Base-by-base conservation (phyloP, 495 filamentous ascomycete species). In the Aeminium ludgeri region DNA sequence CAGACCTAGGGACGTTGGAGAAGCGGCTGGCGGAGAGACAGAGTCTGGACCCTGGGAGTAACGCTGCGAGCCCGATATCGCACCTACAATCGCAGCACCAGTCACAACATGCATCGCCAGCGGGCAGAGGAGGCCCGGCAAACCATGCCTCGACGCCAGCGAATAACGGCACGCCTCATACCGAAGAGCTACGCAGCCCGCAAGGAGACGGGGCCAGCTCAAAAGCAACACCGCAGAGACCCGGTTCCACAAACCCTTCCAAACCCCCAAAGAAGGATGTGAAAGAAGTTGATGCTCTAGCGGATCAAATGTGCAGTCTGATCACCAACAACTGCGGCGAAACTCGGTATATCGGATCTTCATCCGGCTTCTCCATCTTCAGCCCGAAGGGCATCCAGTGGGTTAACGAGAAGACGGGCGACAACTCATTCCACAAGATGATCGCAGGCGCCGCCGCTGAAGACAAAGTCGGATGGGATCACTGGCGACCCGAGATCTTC, bases 251-350 rank as follows among this genome's bases (percentile, higher is more conserved):
- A 15, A 28, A 20, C 13, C 5, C 10, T 10, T 6, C 27, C 10
- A 20, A 37, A 23, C 30, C 37, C 43, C 47, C 41, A 10, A 37
- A 40, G 17, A 35, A 38, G 30, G 27, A 18, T 5, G 15, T 82
- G 46, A 69, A 71, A 31, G 82, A 92, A 52, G 86, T 92, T 6
- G 87, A 91, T 54, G 80, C 75, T 1, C 55, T 97, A 45, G 92
- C 89, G 7, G 89, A 97, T 60, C 92, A 95, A 80, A 96, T 97
- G 89, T 95, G 89, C 59, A 93, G 86, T 1, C 63, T 97, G 30
- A 87, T 97, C n/a, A 97, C 89, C 6, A 96, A 94, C 46, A 91
- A 92, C 51, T 81, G 76, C 47, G 89, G 89, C 23, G 89, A 97
- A 61, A 93, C 89, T 20, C 70, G 89, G 57, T 97, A 93, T 61